Conservation (phyloP, 345 rosid species). For the Physaria fendleri region DNA sequence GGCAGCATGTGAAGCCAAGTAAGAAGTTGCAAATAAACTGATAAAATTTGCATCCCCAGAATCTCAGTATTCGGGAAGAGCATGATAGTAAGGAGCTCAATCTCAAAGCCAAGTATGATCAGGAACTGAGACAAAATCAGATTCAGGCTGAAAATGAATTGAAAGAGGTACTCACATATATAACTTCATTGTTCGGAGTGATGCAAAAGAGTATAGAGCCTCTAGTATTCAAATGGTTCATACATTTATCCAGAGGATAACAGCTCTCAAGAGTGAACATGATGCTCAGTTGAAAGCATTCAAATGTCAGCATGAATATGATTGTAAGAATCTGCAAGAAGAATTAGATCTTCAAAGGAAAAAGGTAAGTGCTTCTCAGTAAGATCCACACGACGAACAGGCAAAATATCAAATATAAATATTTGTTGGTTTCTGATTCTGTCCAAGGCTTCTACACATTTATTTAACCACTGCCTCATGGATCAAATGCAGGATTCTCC, state of each 20-base stretch:
- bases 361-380: neutral
- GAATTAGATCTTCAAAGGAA: slow-evolving; percentile 13
- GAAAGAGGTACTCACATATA: slow-evolving; percentile 8
- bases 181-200: neutral
- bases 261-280: slow-evolving; percentile 10
- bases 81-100: slow-evolving; percentile 46
- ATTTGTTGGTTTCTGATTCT: neutral
- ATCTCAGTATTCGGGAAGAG: neutral
- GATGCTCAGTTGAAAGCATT: slow-evolving; percentile 10
- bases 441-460: neutral
- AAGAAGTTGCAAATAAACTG: neutral
- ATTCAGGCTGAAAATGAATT: slow-evolving; percentile 61
- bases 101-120: slow-evolving; percentile 51
- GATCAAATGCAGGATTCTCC: slow-evolving; percentile 4
- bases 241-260: neutral
- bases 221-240: neutral
- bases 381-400: too few species aligned
- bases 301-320: slow-evolving; percentile 11
- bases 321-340: slow-evolving; percentile 7
- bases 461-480: neutral
- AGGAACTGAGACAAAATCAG: slow-evolving; percentile 59
- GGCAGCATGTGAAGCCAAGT: neutral
- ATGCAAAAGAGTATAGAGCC: neutral
- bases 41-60: neutral
- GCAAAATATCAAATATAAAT: too few species aligned